phyloP scores from a whole-genome alignment of 1,284 basidiomycete genomes.

The Peniophora sp. region DNA sequence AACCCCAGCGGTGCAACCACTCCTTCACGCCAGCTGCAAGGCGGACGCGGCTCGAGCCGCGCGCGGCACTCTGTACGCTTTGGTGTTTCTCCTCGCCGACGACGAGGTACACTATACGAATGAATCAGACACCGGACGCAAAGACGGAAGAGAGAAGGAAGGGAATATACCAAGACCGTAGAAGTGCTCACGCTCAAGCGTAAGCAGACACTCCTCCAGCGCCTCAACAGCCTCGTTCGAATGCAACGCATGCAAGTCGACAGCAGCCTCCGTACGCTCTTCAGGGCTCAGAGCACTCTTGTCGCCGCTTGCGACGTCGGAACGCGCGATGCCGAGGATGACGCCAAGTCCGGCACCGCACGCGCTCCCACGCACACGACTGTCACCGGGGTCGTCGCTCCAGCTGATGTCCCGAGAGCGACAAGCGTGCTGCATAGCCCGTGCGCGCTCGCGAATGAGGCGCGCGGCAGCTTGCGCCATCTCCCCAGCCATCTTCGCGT shows the following conservation, averaged over 20 bases:
- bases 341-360: slow-evolving; percentile 83
- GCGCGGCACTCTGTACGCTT: slow-evolving; percentile 73
- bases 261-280: slow-evolving; percentile 73
- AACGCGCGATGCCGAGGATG: slow-evolving; percentile 72
- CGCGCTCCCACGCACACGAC: slow-evolving; percentile 65
- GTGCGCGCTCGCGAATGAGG: slow-evolving; percentile 76
- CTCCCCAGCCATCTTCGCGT: slow-evolving; percentile 82
- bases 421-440: slow-evolving; percentile 70
- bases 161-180: slow-evolving; percentile 65
- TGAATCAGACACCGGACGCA: slow-evolving; percentile 8
- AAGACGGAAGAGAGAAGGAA: slow-evolving; percentile 1
- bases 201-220: slow-evolving; percentile 82
- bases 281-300: slow-evolving; percentile 52
- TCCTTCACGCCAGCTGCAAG: slow-evolving; percentile 81
- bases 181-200: slow-evolving; percentile 83
- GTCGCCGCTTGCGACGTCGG: slow-evolving; percentile 41
- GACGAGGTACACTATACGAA: slow-evolving; percentile 65
- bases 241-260: slow-evolving; percentile 87
- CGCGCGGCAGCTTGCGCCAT: slow-evolving; percentile 73
- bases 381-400: slow-evolving; percentile 81
- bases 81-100: slow-evolving; percentile 97
- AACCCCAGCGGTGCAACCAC: slow-evolving; percentile 88
- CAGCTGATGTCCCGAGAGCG: slow-evolving; percentile 58
- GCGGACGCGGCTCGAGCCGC: slow-evolving; percentile 76
- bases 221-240: slow-evolving; percentile 89